phyloP scores from a whole-genome alignment of 2,329 filamentous ascomycete species.

The Fusarium tanahbumbuense region DNA sequence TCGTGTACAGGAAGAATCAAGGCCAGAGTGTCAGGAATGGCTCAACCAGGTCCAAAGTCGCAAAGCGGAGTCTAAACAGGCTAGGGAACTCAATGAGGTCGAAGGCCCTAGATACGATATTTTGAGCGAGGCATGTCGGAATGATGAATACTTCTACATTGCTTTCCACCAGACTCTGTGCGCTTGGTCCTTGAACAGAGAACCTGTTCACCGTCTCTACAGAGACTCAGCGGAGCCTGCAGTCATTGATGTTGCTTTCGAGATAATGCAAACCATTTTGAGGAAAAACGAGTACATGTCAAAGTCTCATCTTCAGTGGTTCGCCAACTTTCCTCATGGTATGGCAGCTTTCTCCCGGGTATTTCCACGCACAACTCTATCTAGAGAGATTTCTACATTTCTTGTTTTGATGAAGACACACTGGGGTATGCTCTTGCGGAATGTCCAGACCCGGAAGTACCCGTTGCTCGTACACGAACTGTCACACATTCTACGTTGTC shows the following conservation, averaged over 20 bases:
- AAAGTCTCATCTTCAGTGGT: conserved; percentile 44
- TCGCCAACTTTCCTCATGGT: conserved; percentile 45
- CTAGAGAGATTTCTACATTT: conserved; percentile 40
- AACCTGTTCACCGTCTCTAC: conserved; percentile 51
- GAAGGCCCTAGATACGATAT: conserved; percentile 65
- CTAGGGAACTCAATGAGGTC: conserved; percentile 45
- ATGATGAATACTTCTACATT: conserved; percentile 72
- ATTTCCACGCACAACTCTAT: conserved; percentile 4
- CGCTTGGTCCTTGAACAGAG: conserved; percentile 58
- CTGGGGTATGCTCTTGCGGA: conserved; percentile 38
- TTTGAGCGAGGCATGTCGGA: conserved; percentile 65
- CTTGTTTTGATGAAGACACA: conserved; percentile 34
- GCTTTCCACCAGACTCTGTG: conserved; percentile 74
- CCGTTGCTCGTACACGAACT: conserved; percentile 49
- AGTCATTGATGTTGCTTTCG: conserved; percentile 41
- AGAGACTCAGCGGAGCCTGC: background rate
- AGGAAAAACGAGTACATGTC: conserved; percentile 42
- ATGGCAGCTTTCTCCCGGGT: conserved; percentile 19
- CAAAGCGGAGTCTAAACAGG: conserved; percentile 39
- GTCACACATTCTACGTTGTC: conserved; percentile 39
- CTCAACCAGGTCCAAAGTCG: conserved; percentile 15
- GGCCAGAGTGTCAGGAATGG: conserved; percentile 19
- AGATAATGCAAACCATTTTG: conserved; percentile 33
- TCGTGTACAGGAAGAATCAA: conserved; percentile 16
- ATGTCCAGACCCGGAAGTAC: conserved; percentile 36